phyloP scores from a whole-genome alignment of 75 land plant species.

The Pseudotsuga menziesii region DNA sequence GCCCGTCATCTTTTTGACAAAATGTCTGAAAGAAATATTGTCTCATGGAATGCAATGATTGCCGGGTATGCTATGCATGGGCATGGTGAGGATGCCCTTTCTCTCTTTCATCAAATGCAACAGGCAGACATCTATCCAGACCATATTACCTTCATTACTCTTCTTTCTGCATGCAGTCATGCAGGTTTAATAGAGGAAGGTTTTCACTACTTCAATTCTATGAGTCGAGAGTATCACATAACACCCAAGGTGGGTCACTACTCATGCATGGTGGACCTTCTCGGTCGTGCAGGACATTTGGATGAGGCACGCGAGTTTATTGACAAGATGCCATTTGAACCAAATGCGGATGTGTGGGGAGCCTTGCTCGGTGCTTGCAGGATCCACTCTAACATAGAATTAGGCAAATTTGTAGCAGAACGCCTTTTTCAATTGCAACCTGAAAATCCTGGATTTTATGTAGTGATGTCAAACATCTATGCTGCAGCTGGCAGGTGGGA shows the following conservation, averaged over 20 bases:
- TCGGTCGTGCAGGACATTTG: constrained; percentile 12
- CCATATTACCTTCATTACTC: constrained; percentile 13
- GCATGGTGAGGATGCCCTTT: constrained; percentile 18
- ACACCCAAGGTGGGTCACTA: constrained; percentile 1
- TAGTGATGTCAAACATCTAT: constrained; percentile 24
- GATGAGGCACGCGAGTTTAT: background rate
- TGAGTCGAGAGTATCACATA: constrained; percentile 10
- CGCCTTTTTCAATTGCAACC: constrained; percentile 19
- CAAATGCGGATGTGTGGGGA: constrained; percentile 13
- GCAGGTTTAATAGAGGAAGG: constrained; percentile 1
- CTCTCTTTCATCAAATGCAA: constrained; percentile 21
- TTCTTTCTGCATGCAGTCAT: background rate
- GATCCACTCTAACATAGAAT: constrained; percentile 14
- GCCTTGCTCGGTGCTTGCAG: constrained; percentile 25
- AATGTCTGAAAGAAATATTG: constrained; percentile 14
- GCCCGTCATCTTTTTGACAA: constrained; percentile 17
- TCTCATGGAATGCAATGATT: constrained; percentile 39
- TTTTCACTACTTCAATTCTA: background rate
- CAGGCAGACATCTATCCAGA: constrained; percentile 13
- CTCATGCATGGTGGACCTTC: constrained; percentile 5
- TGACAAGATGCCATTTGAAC: background rate
- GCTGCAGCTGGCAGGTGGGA: constrained; percentile 22
- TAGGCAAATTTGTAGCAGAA: constrained; percentile 11
- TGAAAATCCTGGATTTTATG: constrained; percentile 18
- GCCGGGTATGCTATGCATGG: constrained; percentile 16